phyloP scores from a whole-genome alignment of 805 yeast species.

The Nakazawaea ernobii region DNA sequence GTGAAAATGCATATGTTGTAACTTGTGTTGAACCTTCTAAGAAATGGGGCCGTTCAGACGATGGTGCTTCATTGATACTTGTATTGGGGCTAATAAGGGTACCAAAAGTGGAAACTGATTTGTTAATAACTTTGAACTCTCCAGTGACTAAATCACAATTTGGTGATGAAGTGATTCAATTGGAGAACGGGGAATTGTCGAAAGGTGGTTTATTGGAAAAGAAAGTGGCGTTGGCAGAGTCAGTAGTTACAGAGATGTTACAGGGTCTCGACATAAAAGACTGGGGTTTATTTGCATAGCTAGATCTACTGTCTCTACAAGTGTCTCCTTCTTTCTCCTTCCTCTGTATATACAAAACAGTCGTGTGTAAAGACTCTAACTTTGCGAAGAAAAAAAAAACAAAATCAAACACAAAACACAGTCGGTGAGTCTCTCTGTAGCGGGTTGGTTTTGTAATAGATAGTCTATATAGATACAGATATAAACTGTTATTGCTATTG shows the following conservation, averaged over 20 bases:
- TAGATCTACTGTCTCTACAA: neutral
- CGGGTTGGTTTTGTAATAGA: too few species aligned
- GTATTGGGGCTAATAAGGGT: conserved; percentile 56
- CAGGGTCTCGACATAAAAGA: conserved; percentile 31
- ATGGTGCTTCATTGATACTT: conserved; percentile 31
- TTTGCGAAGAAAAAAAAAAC: too few species aligned
- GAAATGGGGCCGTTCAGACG: conserved; percentile 45
- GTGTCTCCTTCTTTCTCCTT: neutral
- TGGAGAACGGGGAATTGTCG: conserved; percentile 7
- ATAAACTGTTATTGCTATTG: neutral
- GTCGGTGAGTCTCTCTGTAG: too few species aligned
- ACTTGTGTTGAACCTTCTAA: conserved; percentile 37
- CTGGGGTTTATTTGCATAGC: conserved; percentile 40
- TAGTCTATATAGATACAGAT: too few species aligned
- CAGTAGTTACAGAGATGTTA: conserved; percentile 20
- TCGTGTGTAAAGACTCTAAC: too few species aligned
- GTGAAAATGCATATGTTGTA: conserved; percentile 24
- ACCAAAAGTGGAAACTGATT: conserved; percentile 48
- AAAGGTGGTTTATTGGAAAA: conserved; percentile 17
- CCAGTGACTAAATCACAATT: conserved; percentile 35
- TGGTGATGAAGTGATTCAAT: conserved; percentile 18
- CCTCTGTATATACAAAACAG: too few species aligned
- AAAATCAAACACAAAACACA: too few species aligned
- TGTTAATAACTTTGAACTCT: conserved; percentile 53
- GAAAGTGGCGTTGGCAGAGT: conserved; percentile 24